Evolutionary conservation across 176 grass and related monocot species (phyloP).

Genomic region (Avena sativa): DNA sequence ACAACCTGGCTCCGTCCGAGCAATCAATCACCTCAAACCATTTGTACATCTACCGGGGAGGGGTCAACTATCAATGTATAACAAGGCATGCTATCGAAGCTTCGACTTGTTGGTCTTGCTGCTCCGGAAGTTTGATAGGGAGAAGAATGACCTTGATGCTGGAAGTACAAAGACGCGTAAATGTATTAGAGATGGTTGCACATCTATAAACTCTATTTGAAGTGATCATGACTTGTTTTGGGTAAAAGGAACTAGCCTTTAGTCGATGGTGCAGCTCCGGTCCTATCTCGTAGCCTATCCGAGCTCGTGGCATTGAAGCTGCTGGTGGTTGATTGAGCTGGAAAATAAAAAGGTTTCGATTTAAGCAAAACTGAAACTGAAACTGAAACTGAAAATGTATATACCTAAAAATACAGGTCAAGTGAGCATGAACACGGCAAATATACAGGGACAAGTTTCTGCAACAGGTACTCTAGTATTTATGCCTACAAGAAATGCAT

Average conservation of each 20-base stretch:
- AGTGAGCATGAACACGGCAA: background rate
- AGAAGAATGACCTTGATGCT: constrained; percentile 98
- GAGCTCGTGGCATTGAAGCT: constrained; percentile 58
- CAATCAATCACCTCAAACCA: constrained; percentile 65
- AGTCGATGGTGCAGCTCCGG: constrained; percentile 58
- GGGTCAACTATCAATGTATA: constrained; percentile 36
- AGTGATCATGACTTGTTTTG: background rate
- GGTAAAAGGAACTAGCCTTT: constrained; percentile 66
- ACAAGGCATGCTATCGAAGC: constrained; percentile 66
- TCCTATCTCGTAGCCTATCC: constrained; percentile 66
- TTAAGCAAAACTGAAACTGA: constrained; percentile 6
- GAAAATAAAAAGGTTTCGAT: constrained; percentile 3
- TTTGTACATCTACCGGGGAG: constrained; percentile 54
- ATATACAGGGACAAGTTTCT: background rate
- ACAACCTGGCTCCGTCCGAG: constrained; percentile 48
- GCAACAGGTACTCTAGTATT: background rate
- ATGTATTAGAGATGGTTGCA: constrained; percentile 20
- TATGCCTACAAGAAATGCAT: background rate
- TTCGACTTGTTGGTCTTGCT: constrained; percentile 90
- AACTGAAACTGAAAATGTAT: background rate
- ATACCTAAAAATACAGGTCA: background rate
- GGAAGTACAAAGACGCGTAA: constrained; percentile 36
- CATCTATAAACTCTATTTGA: background rate
- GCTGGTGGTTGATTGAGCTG: constrained; percentile 64
- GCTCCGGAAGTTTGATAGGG: constrained; percentile 98